phyloP scores from a whole-genome alignment of 148 eudicot species.

The Polygonum maritimum region DNA sequence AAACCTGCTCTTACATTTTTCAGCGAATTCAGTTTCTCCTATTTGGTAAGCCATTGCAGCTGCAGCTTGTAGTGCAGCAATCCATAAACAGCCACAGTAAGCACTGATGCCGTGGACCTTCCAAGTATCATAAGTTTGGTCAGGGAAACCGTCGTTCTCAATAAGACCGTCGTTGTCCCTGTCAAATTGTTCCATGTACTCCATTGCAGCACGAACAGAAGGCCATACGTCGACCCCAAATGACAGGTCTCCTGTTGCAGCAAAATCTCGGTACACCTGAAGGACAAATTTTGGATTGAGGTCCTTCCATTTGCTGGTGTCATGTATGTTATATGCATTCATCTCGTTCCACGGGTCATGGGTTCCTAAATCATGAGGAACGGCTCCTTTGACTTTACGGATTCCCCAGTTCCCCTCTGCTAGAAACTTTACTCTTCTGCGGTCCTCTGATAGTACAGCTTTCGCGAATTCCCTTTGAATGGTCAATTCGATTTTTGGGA shows the following conservation, averaged over 20 bases:
- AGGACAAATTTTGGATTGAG: constrained; percentile 95
- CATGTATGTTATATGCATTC: constrained; percentile 98
- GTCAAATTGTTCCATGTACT: constrained; percentile 96
- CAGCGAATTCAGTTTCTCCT: constrained; percentile 72
- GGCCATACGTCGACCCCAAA: constrained; percentile 98
- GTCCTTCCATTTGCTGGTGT: constrained; percentile 98
- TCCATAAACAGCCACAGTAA: constrained; percentile 93
- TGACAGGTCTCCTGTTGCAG: constrained; percentile 81
- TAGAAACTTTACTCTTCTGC: constrained; percentile 68
- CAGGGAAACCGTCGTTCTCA: constrained; percentile 97
- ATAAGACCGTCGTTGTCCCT: constrained; percentile 75
- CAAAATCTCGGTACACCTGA: constrained; percentile 90
- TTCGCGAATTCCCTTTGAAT: constrained; percentile 96
- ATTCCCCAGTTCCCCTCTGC: constrained; percentile 91
- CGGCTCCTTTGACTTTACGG: constrained; percentile 87
- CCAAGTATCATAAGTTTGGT: constrained; percentile 98
- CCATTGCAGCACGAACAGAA: constrained; percentile 90
- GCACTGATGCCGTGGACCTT: constrained; percentile 96
- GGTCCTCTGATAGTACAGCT: constrained; percentile 79
- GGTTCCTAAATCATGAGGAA: constrained; percentile 96
- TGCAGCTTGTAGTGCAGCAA: constrained; percentile 93
- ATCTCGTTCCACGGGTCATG: constrained; percentile 99
- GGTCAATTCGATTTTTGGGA: constrained; percentile 91
- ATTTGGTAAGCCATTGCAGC: constrained; percentile 88
- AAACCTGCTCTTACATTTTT: constrained; percentile 66